Evolutionary conservation across 805 yeast genomes (phyloP), one percentile per base, ranked within the genome.

Genomic region (Nakazawaea wyomingensis): DNA sequence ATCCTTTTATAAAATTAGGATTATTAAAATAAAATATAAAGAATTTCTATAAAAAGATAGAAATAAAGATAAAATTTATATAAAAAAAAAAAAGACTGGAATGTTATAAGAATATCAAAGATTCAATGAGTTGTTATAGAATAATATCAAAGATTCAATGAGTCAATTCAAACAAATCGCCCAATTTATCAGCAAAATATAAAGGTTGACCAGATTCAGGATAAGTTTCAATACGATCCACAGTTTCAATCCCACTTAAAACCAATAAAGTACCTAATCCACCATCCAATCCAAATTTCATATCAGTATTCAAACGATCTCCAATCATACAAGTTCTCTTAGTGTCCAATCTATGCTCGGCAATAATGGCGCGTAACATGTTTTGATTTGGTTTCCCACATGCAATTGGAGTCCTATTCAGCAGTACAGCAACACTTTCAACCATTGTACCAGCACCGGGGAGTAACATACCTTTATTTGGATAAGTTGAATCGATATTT

Each of bases 371-470:
- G 56, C 87, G 86, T 82, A 93, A 76, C 96, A 93, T 90, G 43
- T 82, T 81, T 50, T 76, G 79, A 44, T 82, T 80, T 18, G 99
- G 99, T 59, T 93, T 93, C 43, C 99, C 99, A 54, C 97, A 85
- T 2, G 91, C 84, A 43, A 81, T 80, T 1, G 99, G 98, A 48
- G 75, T 66, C 51, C 96, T 75, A n/a, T 87, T 90, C 18, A 86
- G 65, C 10, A 91, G 82, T 51, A 65, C 78, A 2, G 86, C 77
- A 14, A 87, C 80, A 0, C 89, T 73, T 51, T 87, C 85, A 34
- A 91, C 81, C 50, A 88, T 76, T 1, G 96, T 82, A 1, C 99
- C 99, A 1, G 99, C 98, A 24, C 99, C 99, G 16, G 96, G 95
- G 39, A 93, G 72, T 38, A 86, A 74, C 53, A 77, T 70, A 1